These are phyloP conservation scores for Gracilaria gracilis DNA, from an alignment of 23 red algal species.

Conservation along the genomic window DNA sequence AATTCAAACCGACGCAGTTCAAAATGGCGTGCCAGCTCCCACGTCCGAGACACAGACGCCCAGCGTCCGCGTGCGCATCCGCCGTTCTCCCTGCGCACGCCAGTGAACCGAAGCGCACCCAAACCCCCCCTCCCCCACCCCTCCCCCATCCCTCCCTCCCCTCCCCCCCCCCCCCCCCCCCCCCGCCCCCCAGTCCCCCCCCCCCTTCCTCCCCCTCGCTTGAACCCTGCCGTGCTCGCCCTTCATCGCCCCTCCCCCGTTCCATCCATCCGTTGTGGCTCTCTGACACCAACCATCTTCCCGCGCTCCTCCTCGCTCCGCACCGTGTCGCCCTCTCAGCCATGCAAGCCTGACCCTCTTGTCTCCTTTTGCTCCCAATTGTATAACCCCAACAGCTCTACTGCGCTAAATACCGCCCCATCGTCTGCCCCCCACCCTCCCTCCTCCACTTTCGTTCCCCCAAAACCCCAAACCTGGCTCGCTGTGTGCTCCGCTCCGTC, in stretches of 20 bases:
- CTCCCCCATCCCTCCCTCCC: background rate
- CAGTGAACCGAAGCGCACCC: background rate
- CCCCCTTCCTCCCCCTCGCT: background rate
- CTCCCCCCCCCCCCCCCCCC: background rate
- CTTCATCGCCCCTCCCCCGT: background rate
- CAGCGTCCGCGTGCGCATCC: background rate
- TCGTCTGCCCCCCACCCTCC: background rate
- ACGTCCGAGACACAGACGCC: slow-evolving; percentile 6
- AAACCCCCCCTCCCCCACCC: background rate
- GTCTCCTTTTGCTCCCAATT: background rate
- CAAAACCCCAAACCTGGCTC: slow-evolving; percentile 10
- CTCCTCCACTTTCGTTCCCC: background rate
- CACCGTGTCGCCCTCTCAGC: slow-evolving; percentile 10
- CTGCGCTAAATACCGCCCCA: background rate
- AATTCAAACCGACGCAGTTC: slow-evolving; percentile 26
- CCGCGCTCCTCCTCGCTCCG: background rate
- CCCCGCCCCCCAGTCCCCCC: background rate
- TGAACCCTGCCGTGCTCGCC: background rate
- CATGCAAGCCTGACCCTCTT: slow-evolving; percentile 23
- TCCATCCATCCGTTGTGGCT: background rate
- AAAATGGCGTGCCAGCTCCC: slow-evolving; percentile 37
- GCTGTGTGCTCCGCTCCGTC: slow-evolving; percentile 5
- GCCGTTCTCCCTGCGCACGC: background rate
- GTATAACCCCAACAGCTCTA: background rate
- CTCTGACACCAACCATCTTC: background rate